phyloP scores from a whole-genome alignment of 257 asterid species.

The Capsicum chinense region DNA sequence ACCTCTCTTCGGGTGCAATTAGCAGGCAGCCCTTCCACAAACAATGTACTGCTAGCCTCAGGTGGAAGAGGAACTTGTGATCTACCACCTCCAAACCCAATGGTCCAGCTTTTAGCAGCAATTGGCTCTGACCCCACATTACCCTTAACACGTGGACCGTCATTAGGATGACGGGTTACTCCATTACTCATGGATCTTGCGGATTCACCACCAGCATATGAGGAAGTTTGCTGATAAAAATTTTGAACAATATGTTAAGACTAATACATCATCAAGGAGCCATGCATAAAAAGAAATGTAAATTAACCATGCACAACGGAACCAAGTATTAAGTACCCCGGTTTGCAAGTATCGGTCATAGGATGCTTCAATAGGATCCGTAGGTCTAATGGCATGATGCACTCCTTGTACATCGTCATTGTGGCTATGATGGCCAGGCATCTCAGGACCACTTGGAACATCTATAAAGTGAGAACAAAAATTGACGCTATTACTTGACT shows the following conservation, averaged over 20 bases:
- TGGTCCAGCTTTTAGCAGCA: conserved; percentile 50
- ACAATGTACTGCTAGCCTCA: conserved; percentile 83
- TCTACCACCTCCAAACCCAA: conserved; percentile 50
- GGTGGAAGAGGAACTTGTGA: conserved; percentile 78
- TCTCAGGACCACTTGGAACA: conserved; percentile 60
- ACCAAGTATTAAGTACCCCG: conserved; percentile 48
- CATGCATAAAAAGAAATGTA: conserved; percentile 1
- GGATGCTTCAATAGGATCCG: conserved; percentile 76
- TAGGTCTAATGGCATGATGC: conserved; percentile 57
- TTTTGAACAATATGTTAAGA: conserved; percentile 34
- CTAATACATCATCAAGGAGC: background rate
- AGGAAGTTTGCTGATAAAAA: conserved; percentile 54
- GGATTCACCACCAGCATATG: conserved; percentile 53
- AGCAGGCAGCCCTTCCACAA: conserved; percentile 57
- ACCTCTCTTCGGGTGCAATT: conserved; percentile 81
- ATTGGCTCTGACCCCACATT: conserved; percentile 54
- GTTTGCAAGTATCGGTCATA: conserved; percentile 79
- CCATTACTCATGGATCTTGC: conserved; percentile 61
- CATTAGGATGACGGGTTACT: conserved; percentile 49
- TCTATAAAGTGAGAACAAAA: conserved; percentile 42
- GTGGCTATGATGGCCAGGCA: conserved; percentile 47
- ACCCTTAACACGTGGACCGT: conserved; percentile 60
- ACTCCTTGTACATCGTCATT: conserved; percentile 55
- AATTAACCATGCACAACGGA: conserved; percentile 22
- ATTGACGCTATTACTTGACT: background rate